Conservation (phyloP, 2,329 filamentous ascomycete species). For the Diaporthe citri region DNA sequence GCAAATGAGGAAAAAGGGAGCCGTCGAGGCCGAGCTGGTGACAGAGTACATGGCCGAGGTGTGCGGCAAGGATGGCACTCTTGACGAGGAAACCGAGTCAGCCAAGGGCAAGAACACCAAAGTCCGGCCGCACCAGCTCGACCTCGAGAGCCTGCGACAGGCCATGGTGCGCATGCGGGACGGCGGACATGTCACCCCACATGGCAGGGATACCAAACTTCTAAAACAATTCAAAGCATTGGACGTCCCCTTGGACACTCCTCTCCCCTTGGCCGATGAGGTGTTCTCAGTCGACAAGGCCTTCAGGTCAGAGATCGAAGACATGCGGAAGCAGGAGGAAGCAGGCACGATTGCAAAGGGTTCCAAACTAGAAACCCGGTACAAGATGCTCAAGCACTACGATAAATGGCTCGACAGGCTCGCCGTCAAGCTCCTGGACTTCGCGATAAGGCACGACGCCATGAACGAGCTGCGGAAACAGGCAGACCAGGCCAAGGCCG, state of each 20-base stretch:
- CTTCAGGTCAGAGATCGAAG: constrained; percentile 57
- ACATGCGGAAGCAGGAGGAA: constrained; percentile 50
- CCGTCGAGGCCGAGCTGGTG: constrained; percentile 71
- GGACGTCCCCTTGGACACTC: constrained; percentile 39
- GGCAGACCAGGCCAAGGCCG: not conserved
- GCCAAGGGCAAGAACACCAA: constrained; percentile 39
- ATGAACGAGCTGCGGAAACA: constrained; percentile 42
- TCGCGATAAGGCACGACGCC: constrained; percentile 51
- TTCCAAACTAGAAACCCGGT: constrained; percentile 18
- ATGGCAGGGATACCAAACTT: constrained; percentile 55
- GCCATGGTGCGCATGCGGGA: constrained; percentile 61
- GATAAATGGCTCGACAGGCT: constrained; percentile 39
- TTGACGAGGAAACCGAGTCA: not conserved
- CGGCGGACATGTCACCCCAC: constrained; percentile 57
- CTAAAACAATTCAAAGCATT: constrained; percentile 45
- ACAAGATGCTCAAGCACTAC: constrained; percentile 40
- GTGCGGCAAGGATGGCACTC: constrained; percentile 54
- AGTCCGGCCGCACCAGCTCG: constrained; percentile 60
- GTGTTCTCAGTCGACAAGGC: constrained; percentile 53
- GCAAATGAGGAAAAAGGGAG: constrained; percentile 65
- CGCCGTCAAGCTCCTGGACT: constrained; percentile 40
- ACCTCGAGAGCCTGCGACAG: constrained; percentile 57
- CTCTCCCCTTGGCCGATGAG: constrained; percentile 41
- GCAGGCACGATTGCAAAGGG: constrained; percentile 35
- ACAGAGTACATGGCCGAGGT: constrained; percentile 72